Evolutionary conservation across 2,329 filamentous ascomycete species (phyloP), one percentile per base, ranked within the genome.

Genomic region (Sporothrix mexicana): DNA sequence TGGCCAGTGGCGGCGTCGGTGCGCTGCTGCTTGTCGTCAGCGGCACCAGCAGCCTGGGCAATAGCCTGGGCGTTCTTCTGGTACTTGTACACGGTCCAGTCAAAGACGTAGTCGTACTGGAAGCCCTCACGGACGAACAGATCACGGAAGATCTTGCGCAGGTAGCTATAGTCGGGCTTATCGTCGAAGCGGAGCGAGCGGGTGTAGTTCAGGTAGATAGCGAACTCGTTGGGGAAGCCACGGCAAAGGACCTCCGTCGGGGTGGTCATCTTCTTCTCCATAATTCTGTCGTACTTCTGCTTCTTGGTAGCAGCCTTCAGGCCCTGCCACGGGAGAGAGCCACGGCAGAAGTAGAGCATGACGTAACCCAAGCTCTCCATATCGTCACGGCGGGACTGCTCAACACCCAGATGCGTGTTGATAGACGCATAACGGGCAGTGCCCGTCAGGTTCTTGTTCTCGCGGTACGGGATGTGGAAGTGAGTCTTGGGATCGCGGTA

Each of bases 221-320:
- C 95, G 79, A 99, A 99, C 86, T 99, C 96, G 84, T 98, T 98
- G 79, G 96, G 96, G 88, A 99, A 98, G 77, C 96, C 96, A 83
- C 95, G 94, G 91, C 96, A 99, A 68, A 99, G 93, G 67, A 98
- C 95, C 85, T 99, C 95, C 78, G 95, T 98, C 9, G 96, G 95
- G 2, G 96, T 99, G 15, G 96, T 99, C 96, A 98, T 98, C 93
- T 99, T 99, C 92, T 99, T 99, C 89, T 99, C 96, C 95, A 98
- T 98, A 86, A 99, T 99, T 77, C 95, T 91, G 85, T 99, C 96
- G 82, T 99, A 98, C 88, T 99, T 99, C 87, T 99, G 96, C 89
- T 99, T 92, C 82, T 92, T 92, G 64, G 90, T 92, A 43, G 90
- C 90, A 80, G 90, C 90, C 84, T 92, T 92, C 75, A 93, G 84